phyloP scores from a whole-genome alignment of 1,284 basidiomycete genomes.

The Tylopilus sp. region DNA sequence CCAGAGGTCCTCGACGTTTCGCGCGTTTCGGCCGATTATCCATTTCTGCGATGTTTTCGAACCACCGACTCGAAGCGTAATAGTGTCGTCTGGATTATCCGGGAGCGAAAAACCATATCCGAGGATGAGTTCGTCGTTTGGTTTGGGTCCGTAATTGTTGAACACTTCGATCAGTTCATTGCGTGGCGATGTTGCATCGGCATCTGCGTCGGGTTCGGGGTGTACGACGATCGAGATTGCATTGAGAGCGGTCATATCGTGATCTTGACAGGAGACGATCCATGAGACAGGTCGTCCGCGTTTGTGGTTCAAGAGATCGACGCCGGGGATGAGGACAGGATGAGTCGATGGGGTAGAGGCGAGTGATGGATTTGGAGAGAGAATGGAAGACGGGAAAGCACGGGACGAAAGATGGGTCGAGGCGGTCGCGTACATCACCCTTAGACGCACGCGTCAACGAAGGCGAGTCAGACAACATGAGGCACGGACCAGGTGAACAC shows the following conservation, averaged over 20 bases:
- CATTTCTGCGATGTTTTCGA: conserved; percentile 42
- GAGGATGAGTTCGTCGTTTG: conserved; percentile 83
- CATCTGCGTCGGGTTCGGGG: background rate
- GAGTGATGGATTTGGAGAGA: conserved; percentile 57
- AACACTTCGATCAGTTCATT: conserved; percentile 54
- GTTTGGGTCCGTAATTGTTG: conserved; percentile 86
- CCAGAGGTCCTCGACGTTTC: conserved; percentile 59
- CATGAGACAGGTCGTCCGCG: conserved; percentile 74
- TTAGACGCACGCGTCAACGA: conserved; percentile 37
- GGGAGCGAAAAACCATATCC: conserved; percentile 83
- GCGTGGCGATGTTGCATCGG: conserved; percentile 27
- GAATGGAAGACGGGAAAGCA: conserved; percentile 80
- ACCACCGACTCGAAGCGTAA: conserved; percentile 72
- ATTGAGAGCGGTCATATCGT: background rate
- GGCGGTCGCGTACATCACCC: conserved; percentile 65
- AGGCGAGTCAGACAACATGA: background rate
- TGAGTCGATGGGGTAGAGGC: conserved; percentile 50
- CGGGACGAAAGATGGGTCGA: conserved; percentile 80
- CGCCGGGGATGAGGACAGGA: conserved; percentile 79
- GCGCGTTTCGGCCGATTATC: conserved; percentile 58
- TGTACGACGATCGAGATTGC: conserved; percentile 39
- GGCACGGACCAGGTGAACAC: conserved; percentile 65
- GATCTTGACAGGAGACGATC: conserved; percentile 49
- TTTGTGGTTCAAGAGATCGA: conserved; percentile 82
- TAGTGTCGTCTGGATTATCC: conserved; percentile 79